Evolutionary conservation across 768 basidiomycete genomes (phyloP).

Genomic region (Mrakia blollopis): DNA sequence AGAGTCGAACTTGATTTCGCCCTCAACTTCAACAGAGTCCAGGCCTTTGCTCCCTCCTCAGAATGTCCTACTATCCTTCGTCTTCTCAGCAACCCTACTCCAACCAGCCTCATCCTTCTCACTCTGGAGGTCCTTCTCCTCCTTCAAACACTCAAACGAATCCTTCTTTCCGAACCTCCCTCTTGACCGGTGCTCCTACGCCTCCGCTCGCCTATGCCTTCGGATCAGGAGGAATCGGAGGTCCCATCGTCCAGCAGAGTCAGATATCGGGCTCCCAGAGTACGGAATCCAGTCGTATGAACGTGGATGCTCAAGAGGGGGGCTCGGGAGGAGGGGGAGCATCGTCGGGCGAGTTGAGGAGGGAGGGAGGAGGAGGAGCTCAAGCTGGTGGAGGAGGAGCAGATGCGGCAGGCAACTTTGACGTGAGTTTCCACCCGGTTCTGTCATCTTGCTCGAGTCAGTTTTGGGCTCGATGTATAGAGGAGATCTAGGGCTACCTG

Average conservation of each 20-base stretch:
- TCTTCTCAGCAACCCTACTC: no score
- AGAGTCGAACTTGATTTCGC: no score
- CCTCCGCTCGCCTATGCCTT: background rate
- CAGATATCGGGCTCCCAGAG: background rate
- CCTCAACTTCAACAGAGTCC: no score
- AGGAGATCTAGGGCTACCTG: background rate
- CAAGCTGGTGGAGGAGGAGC: background rate
- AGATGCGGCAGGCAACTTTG: background rate
- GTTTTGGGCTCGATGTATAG: background rate
- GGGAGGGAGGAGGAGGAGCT: background rate
- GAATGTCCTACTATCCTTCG: no score
- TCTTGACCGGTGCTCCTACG: background rate
- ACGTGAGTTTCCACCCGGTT: background rate
- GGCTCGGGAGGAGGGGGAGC: background rate
- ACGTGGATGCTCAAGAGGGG: background rate
- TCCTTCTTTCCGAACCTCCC: background rate
- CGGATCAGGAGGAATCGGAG: conserved; percentile 1
- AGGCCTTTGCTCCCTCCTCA: no score
- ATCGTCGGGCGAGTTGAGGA: background rate
- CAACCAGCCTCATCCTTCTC: no score
- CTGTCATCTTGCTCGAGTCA: background rate
- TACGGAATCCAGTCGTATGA: background rate
- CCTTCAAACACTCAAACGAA: background rate
- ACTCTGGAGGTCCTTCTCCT: background rate
- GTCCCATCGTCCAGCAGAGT: background rate